Base-by-base conservation (phyloP, 2,329 filamentous ascomycete genomes). In the Cladosporium sp. region DNA sequence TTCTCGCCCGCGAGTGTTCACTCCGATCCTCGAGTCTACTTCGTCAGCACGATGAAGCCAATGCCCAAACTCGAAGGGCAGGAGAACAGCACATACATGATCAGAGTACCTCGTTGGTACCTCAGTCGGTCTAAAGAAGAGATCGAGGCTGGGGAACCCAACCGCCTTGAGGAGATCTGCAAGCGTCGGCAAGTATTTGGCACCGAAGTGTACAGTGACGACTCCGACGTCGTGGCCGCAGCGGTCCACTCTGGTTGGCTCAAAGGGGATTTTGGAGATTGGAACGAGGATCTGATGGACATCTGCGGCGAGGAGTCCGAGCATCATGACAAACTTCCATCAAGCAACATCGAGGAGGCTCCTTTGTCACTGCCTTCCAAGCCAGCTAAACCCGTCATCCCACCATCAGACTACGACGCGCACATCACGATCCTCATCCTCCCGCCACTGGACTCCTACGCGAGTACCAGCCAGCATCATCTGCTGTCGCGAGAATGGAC, bases 181-280 rank as follows among this genome's bases (percentile, higher is more conserved):
- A 74, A 82, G 7, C 81, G 89, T 33, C 81, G 86, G 16, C 87
- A 88, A 7, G 69, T 98, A 0, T 98, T 92, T 91, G 93, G 93
- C 1, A 93, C 89, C 0, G 91, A 95, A 35, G 80, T 98, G 6
- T 97, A 97, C 66, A 95, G 90, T 0, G 93, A 98, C 61, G 93
- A 98, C 69, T 95, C 90, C 0, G 93, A 98, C 65, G 83, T 93
- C 0, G 80, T 98, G 19, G 92, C 90, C 0, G 91, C 92, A 2
- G 92, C 91, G 55, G 92, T 98, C 43, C 93, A 98, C 68, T 84
- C 85, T 1, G 93, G 93, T 3, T 97, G 90, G 84, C 86, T 98
- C 60, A 84, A 85, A 40, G 92, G 92, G 33, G 89, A 91, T 62
- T 95, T 91, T 86, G 77, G 83, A 4, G 83, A 90, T 6, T 59